phyloP scores from a whole-genome alignment of 306 rosid genomes.

The Vigna angularis region DNA sequence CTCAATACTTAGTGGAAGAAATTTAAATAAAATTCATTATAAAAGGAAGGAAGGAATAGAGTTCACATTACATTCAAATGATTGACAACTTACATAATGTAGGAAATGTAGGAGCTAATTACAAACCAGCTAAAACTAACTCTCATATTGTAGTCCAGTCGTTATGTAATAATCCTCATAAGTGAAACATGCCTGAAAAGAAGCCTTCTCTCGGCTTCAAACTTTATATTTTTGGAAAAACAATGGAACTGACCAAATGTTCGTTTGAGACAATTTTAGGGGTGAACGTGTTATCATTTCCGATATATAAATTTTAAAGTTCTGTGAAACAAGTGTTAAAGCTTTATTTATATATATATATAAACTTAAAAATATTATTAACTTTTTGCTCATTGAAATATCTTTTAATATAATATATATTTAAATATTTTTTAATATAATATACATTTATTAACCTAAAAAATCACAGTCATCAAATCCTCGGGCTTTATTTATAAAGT shows the following conservation, averaged over 20 bases:
- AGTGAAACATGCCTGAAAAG: constrained; percentile 38
- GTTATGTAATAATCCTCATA: constrained; percentile 40
- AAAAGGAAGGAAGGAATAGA: neutral
- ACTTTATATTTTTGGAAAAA: neutral
- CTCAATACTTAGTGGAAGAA: neutral
- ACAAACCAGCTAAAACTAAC: constrained; percentile 29
- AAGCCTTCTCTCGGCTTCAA: constrained; percentile 20
- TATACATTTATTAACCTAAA: too few relatives aligned
- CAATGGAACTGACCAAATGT: neutral
- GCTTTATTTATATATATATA: too few relatives aligned
- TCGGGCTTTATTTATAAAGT: too few relatives aligned
- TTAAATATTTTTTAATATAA: too few relatives aligned
- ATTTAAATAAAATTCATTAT: neutral
- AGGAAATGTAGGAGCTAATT: constrained; percentile 36
- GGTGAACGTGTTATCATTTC: neutral
- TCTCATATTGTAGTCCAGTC: constrained; percentile 42
- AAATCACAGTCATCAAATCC: too few relatives aligned
- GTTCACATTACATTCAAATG: constrained; percentile 10
- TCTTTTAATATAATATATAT: too few relatives aligned
- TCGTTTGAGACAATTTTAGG: neutral
- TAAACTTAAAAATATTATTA: too few relatives aligned
- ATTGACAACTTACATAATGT: constrained; percentile 37
- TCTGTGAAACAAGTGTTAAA: neutral
- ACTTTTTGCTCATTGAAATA: too few relatives aligned
- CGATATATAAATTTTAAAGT: neutral